Evolutionary conservation across 163 green algal species (phyloP).

Genomic region (Scenedesmus sp.): DNA sequence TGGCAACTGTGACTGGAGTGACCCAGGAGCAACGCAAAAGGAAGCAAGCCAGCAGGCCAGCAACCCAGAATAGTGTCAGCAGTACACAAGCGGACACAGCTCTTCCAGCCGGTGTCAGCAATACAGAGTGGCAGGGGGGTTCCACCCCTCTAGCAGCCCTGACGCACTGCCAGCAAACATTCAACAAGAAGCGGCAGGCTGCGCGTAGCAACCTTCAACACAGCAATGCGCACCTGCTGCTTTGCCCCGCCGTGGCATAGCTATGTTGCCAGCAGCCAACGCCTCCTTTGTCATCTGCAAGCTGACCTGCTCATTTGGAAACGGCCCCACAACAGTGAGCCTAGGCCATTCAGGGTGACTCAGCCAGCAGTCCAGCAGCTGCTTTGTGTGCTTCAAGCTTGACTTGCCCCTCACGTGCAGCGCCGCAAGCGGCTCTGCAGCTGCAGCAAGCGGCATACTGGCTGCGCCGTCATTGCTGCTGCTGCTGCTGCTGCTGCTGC

Average conservation of each 20-base stretch:
- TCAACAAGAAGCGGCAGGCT: background rate
- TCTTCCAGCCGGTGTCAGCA: background rate
- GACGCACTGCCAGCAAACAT: background rate
- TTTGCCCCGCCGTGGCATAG: conserved; percentile 16
- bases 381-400: conserved; percentile 45
- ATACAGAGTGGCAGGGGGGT: background rate
- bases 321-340: conserved; percentile 47
- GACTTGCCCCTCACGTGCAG: conserved; percentile 54
- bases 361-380: conserved; percentile 53
- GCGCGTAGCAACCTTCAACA: no score
- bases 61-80: background rate
- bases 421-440: background rate
- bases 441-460: background rate
- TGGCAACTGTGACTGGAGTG: no score
- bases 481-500: conserved; percentile 19
- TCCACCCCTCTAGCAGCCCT: background rate
- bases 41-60: no score
- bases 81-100: conserved; percentile 15
- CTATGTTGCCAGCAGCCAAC: conserved; percentile 38
- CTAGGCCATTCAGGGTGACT: conserved; percentile 42
- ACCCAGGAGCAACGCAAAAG: no score
- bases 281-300: background rate
- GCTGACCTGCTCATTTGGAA: conserved; percentile 52
- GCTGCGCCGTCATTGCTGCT: background rate
- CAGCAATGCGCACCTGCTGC: conserved; percentile 2